These are phyloP conservation scores for Botrytis paeoniae DNA, from an alignment of 2,329 filamentous ascomycete species.

Conservation along the genomic window DNA sequence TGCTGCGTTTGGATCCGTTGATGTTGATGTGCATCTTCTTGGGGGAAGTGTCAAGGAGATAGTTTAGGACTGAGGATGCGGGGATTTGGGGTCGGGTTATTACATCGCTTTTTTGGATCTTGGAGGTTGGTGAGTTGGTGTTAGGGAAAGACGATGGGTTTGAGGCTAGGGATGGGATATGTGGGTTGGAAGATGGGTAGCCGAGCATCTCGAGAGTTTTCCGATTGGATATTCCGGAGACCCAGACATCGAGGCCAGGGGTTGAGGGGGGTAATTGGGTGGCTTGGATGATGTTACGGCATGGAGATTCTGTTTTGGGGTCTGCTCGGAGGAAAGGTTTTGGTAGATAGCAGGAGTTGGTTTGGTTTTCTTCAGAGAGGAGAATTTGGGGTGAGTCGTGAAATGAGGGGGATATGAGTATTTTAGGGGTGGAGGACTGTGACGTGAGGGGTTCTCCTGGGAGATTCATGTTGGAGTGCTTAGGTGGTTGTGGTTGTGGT, in stretches of 20 bases:
- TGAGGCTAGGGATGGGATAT: not conserved
- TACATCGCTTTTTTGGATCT: not conserved
- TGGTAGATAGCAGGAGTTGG: not conserved
- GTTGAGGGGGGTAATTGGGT: not conserved
- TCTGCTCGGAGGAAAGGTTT: not conserved
- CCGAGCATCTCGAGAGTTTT: not conserved
- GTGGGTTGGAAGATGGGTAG: not conserved
- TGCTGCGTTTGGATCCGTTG: constrained; percentile 3
- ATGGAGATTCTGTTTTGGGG: not conserved
- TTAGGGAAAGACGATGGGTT: not conserved
- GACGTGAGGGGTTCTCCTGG: not conserved
- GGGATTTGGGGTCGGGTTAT: not conserved
- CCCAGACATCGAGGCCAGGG: constrained; percentile 10
- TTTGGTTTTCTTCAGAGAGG: not conserved
- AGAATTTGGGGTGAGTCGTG: not conserved
- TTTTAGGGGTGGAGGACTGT: not conserved
- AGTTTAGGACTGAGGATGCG: not conserved
- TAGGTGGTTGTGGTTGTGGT: not conserved
- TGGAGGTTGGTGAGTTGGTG: not conserved
- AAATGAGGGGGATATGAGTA: not conserved
- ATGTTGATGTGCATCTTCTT: not conserved
- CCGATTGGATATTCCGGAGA: not conserved
- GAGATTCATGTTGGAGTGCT: not conserved
- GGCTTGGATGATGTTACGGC: not conserved
- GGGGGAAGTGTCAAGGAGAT: not conserved